Evolutionary conservation across 2,329 filamentous ascomycete species (phyloP), one percentile per base, ranked within the genome.

Genomic region (Calonectria honghensis): DNA sequence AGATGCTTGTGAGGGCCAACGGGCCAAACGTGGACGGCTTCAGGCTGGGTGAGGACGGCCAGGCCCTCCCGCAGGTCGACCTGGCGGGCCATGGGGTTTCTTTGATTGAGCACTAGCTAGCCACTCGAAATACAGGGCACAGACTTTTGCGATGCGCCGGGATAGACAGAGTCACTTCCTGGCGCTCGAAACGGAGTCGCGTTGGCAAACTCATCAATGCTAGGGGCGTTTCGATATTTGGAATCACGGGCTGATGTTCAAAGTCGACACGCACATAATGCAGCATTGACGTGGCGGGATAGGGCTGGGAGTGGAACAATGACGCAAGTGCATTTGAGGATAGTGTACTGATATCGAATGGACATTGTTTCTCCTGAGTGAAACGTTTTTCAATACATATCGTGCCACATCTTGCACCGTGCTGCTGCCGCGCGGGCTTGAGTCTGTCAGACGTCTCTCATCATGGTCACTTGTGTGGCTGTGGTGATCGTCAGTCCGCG

Each of bases 271-370:
- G 29, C 35, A 41, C 29, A 24, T 24, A 24, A 41, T 27, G 32
- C 32, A 61, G 37, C 57, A 41, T 63, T 41, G 57, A 63, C 57
- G 57, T 63, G 57, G 57, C 57, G 57, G 37, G 24, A 63, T 29
- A 63, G 37, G 57, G 57, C 57, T 63, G 57, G 57, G 18, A 63
- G 57, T 6, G 57, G 35, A 41, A 41, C 13, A 63, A 10, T 48
- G 39, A 63, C 24, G 24, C 57, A 41, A 29, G 37, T 37, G 13
- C 27, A 63, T 41, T 7, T 6, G 35, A 41, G 37, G 37, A 39
- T n/a, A 29, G 11, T 61, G 35, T 16, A 27, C 16, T 24, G 6
- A 39, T 27, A 9, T 37, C 10, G 11, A 29, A 37, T 63, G 14
- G 57, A 63, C 24, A 29, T 29, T 63, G 57, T 63, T 63, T 63